Base-by-base conservation (phyloP, 1,284 basidiomycete genomes). In the Microbotryum scabiosae region DNA sequence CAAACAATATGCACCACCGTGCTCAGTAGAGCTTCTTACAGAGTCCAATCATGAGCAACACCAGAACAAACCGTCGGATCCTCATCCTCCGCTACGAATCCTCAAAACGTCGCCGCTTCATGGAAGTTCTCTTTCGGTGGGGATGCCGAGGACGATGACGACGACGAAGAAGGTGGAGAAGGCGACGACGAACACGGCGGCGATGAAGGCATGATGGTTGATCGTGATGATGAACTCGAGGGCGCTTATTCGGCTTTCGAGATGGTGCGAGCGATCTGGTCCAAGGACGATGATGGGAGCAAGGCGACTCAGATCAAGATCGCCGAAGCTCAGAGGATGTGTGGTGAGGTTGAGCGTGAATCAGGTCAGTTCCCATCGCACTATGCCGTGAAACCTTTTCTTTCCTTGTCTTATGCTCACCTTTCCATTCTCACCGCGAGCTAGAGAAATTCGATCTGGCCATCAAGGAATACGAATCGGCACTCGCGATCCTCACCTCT, bases 331-430 rank as follows among this genome's bases (percentile, higher is more conserved):
- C 67, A 71, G 44, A 36, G 61, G n/a, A 46, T 69, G 20, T 54
- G 71, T 32, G 71, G 69, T 5, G 71, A 72, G 49, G 71, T 72
- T 12, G 69, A 64, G 8, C 65, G 64, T 2, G 71, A 72, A 51
- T 62, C 62, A 4, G 69, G 70, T 71, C 26, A 54, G 61, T 45
- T n/a, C 28, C 28, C 21, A 7, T 28, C 23, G 49, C 23, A 25
- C 36, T 5, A n/a, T 8, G 2, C 18, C 51, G 51, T 23, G 8
- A 30, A 10, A 5, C 41, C 43, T 21, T 32, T 21, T 5, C 30
- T 21, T 16, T 25, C 20, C 26, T 43, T 18, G 16, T 5, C 5
- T 18, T 5, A 18, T 41, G 12, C 36, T 8, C 18, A 23, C 28
- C 14, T 18, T 41, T 5, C 5, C 23, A 3, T 43, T 26, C 5